A percentile compares a stretch with the other conserved stretches of the same genome.
These are phyloP conservation scores for Larix kaempferi DNA, from an alignment of 75 land plant species.

Conservation along the genomic window DNA sequence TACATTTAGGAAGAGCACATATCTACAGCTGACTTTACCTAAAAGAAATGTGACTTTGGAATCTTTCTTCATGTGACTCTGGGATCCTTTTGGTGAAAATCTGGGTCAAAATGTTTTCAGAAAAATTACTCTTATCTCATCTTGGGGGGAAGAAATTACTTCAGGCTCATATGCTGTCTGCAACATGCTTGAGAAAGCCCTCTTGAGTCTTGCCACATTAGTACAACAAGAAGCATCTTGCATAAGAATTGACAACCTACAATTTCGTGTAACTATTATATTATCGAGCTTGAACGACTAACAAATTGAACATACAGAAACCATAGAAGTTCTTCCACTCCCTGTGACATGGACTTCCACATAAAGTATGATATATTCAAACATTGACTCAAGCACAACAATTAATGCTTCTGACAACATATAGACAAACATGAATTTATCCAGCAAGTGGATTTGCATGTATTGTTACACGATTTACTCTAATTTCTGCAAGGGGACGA, in stretches of 20 bases:
- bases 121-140: not conserved
- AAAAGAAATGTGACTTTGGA: not conserved
- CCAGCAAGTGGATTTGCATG: constrained; percentile 99
- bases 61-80: too few relatives aligned
- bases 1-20: not conserved
- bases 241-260: not conserved
- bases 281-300: too few relatives aligned
- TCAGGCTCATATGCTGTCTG: not conserved
- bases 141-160: not conserved
- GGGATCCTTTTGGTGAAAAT: not conserved
- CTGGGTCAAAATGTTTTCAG: not conserved
- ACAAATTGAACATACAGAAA: not conserved
- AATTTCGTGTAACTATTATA: not conserved
- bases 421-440: constrained; percentile 15
- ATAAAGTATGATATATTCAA: not conserved
- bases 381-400: not conserved
- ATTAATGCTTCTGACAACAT: not conserved
- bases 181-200: not conserved
- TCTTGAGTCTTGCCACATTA: not conserved
- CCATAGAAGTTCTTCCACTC: not conserved
- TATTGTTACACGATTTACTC: constrained; percentile 91
- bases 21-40: not conserved
- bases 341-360: not conserved
- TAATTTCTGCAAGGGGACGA: constrained; percentile 92
- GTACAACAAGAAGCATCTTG: not conserved